phyloP scores from a whole-genome alignment of 2,329 filamentous ascomycete genomes.

The Calonectria hawksworthii region DNA sequence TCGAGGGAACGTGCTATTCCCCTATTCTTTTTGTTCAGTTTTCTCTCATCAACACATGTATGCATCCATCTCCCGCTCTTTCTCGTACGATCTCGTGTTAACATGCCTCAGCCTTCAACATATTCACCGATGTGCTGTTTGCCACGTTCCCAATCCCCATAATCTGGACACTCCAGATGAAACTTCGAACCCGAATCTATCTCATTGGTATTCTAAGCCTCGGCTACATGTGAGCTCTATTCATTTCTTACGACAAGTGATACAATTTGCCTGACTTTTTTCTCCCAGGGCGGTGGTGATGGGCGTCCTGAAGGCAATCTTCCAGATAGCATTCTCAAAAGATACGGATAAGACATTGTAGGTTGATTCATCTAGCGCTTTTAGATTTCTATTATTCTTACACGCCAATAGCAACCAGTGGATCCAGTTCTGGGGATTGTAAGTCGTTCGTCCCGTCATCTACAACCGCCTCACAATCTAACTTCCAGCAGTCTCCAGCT shows the following conservation, averaged over 20 bases:
- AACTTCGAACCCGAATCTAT: constrained; percentile 53
- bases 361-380: neutral
- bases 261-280: neutral
- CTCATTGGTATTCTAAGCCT: constrained; percentile 57
- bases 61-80: neutral
- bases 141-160: constrained; percentile 58
- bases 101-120: constrained; percentile 51
- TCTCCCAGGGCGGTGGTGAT: constrained; percentile 53
- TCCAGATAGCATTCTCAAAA: constrained; percentile 51
- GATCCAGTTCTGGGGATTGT: constrained; percentile 52
- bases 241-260: neutral
- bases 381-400: neutral
- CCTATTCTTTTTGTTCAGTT: constrained; percentile 23
- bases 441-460: constrained; percentile 29
- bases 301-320: constrained; percentile 56
- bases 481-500: constrained; percentile 54
- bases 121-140: constrained; percentile 59
- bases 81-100: neutral
- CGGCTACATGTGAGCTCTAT: constrained; percentile 54
- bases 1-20: constrained; percentile 27
- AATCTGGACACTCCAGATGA: constrained; percentile 58
- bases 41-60: constrained; percentile 30
- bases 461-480: constrained; percentile 26
- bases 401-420: constrained; percentile 36
- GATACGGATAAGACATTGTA: constrained; percentile 51